Evolutionary conservation across 495 filamentous ascomycete species (phyloP).

Genomic region (Hypoxylon fuscum): DNA sequence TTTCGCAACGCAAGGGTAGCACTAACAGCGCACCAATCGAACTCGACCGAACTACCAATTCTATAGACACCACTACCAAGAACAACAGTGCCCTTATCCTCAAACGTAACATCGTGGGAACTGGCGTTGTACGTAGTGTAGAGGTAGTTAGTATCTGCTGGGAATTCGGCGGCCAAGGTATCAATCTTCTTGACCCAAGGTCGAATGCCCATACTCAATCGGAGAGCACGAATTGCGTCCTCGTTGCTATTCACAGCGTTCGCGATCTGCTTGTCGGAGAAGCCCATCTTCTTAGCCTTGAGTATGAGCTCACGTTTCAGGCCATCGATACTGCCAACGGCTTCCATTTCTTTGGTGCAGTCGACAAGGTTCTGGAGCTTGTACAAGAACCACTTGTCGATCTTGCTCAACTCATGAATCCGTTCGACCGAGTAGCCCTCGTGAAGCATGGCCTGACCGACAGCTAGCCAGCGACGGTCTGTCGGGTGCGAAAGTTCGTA

Average conservation of each 20-base stretch:
- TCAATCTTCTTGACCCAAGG: slow-evolving; percentile 98
- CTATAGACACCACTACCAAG: slow-evolving; percentile 95
- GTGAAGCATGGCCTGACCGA: slow-evolving; percentile 97
- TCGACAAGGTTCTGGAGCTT: slow-evolving; percentile 97
- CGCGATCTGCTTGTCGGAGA: slow-evolving; percentile 96
- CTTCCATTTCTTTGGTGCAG: slow-evolving; percentile 84
- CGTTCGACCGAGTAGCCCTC: slow-evolving; percentile 92
- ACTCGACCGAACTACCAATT: slow-evolving; percentile 97
- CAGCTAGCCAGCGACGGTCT: slow-evolving; percentile 94
- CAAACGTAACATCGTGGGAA: slow-evolving; percentile 93
- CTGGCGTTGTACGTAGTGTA: slow-evolving; percentile 98
- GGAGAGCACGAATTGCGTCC: slow-evolving; percentile 85
- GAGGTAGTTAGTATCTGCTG: slow-evolving; percentile 95
- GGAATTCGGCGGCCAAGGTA: slow-evolving; percentile 96
- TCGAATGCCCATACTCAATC: slow-evolving; percentile 84
- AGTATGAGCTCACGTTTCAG: slow-evolving; percentile 86
- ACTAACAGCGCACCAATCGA: slow-evolving; percentile 98
- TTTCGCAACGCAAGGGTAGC: slow-evolving; percentile 83
- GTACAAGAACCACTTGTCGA: slow-evolving; percentile 96
- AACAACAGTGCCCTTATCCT: slow-evolving; percentile 90
- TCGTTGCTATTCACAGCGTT: slow-evolving; percentile 84
- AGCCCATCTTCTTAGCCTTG: slow-evolving; percentile 95
- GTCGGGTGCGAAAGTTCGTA: slow-evolving; percentile 89
- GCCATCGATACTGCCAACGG: slow-evolving; percentile 84
- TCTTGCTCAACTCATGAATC: slow-evolving; percentile 93